Evolutionary conservation across 306 rosid genomes (phyloP).

Genomic region (Ormosia emarginata): DNA sequence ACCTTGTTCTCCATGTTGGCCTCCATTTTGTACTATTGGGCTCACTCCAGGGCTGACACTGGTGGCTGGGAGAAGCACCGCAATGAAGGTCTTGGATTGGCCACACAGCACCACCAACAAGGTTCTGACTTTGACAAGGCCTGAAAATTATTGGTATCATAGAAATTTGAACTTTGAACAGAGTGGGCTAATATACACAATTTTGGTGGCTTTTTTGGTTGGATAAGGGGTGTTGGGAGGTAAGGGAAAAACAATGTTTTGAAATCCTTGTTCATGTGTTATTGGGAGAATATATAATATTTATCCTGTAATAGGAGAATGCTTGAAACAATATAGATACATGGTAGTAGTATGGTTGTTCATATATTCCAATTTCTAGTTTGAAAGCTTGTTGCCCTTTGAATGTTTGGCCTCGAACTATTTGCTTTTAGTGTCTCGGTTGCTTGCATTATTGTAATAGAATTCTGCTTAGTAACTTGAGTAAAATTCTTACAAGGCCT

Average conservation of each 20-base stretch:
- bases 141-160: slow-evolving; percentile 13
- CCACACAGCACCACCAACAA: slow-evolving; percentile 48
- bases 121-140: slow-evolving; percentile 51
- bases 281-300: slow-evolving; percentile 16
- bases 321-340: slow-evolving; percentile 14
- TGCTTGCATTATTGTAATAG: neutral
- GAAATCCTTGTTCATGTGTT: slow-evolving; percentile 13
- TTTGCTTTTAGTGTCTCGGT: neutral
- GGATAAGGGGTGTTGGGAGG: neutral
- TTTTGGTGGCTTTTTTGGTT: slow-evolving; percentile 30
- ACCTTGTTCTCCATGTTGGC: slow-evolving; percentile 69
- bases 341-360: slow-evolving; percentile 15
- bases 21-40: slow-evolving; percentile 71
- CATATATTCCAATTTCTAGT: slow-evolving; percentile 5
- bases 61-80: slow-evolving; percentile 95
- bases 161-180: neutral
- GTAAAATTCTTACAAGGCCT: neutral
- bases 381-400: neutral
- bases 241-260: slow-evolving; percentile 6
- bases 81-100: slow-evolving; percentile 72
- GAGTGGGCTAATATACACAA: slow-evolving; percentile 21
- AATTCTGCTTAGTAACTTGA: neutral
- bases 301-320: slow-evolving; percentile 12
- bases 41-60: slow-evolving; percentile 82
- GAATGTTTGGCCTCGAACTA: neutral